phyloP scores from a whole-genome alignment of 352 stramenopile genomes.

The Globisporangium radiosum region DNA sequence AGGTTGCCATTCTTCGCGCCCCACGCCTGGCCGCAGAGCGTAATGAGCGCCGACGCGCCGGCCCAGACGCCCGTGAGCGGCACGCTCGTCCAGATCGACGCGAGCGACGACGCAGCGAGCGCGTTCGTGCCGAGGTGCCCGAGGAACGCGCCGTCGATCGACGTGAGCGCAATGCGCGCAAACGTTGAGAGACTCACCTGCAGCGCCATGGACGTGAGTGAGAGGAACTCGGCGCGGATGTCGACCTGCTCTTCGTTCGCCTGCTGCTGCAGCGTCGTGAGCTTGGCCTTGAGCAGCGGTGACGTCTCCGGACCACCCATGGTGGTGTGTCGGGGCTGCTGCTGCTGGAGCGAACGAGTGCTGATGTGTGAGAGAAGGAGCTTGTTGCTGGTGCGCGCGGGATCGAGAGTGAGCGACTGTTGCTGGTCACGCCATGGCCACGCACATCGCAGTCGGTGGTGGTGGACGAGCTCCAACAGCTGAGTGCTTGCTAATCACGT shows the following conservation, averaged over 20 bases:
- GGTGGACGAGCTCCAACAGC: neutral
- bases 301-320: neutral
- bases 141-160: slow-evolving; percentile 73
- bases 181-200: slow-evolving; percentile 78
- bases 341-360: neutral
- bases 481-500: neutral
- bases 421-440: neutral
- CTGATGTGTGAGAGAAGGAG: neutral
- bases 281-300: neutral
- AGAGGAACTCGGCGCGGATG: slow-evolving; percentile 46
- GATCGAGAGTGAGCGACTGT: neutral
- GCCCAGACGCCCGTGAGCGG: slow-evolving; percentile 66
- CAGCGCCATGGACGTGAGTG: slow-evolving; percentile 68
- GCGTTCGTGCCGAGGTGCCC: slow-evolving; percentile 64
- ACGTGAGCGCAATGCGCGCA: slow-evolving; percentile 70
- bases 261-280: slow-evolving; percentile 1
- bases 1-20: slow-evolving; percentile 29
- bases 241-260: slow-evolving; percentile 38
- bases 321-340: neutral
- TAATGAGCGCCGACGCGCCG: slow-evolving; percentile 57
- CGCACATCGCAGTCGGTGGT: neutral
- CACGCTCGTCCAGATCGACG: slow-evolving; percentile 71
- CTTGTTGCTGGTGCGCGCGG: too few relatives aligned
- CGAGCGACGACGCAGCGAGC: slow-evolving; percentile 67
- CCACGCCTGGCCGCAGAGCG: slow-evolving; percentile 32